These are phyloP conservation scores for Fraxinus quadrangulata DNA, from an alignment of 257 asterid genomes.

Conservation along the genomic window DNA sequence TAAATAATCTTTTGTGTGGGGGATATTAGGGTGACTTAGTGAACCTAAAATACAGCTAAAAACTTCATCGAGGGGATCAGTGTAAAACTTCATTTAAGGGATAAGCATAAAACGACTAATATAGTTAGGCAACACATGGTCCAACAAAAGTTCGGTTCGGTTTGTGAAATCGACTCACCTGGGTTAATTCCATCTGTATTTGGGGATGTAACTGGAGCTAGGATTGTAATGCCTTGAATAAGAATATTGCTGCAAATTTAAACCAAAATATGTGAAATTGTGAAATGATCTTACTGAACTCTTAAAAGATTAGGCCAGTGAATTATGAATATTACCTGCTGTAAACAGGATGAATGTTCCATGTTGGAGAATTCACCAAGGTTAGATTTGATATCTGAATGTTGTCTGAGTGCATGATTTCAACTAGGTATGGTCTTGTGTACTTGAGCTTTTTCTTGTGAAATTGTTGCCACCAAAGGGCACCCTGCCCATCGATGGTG, in stretches of 20 bases:
- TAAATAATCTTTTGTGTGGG: too few relatives aligned
- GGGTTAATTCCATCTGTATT: conserved; percentile 94
- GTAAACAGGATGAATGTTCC: conserved; percentile 93
- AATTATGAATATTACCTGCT: conserved; percentile 51
- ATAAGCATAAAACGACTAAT: too few relatives aligned
- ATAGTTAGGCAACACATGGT: too few relatives aligned
- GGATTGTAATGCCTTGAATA: conserved; percentile 74
- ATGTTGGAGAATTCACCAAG: conserved; percentile 74
- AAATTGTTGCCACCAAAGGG: conserved; percentile 83
- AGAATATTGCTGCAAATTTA: conserved; percentile 61
- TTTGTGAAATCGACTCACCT: conserved; percentile 37
- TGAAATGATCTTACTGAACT: not conserved
- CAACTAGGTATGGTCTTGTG: conserved; percentile 84
- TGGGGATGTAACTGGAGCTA: conserved; percentile 88
- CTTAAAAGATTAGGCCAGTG: not conserved
- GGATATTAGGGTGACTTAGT: too few relatives aligned
- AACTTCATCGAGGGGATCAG: too few relatives aligned
- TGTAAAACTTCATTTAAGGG: too few relatives aligned
- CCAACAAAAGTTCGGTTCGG: too few relatives aligned
- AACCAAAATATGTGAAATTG: conserved; percentile 4
- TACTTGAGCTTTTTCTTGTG: conserved; percentile 67
- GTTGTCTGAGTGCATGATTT: conserved; percentile 70
- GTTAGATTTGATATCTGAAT: conserved; percentile 80
- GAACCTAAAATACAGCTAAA: too few relatives aligned
- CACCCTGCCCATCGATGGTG: conserved; percentile 85